Evolutionary conservation across 1,284 basidiomycete genomes (phyloP).

Genomic region (Ganoderma lucidum): DNA sequence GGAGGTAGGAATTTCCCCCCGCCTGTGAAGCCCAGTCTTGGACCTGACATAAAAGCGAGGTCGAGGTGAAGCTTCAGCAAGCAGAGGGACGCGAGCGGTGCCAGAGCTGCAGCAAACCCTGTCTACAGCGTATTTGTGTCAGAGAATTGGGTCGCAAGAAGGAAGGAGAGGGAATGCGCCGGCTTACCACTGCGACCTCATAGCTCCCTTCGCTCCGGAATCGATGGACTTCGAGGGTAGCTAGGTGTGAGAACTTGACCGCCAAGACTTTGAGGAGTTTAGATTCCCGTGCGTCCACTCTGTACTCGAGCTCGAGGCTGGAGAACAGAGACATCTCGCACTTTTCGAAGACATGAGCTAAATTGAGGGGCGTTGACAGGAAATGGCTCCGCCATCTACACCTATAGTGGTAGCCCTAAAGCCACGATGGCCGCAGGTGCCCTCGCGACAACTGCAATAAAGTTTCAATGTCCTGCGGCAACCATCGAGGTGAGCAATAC

Average conservation of each 20-base stretch:
- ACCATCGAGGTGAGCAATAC: background rate
- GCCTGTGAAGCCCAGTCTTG: background rate
- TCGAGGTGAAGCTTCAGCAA: background rate
- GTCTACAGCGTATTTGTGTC: background rate
- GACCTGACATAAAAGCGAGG: background rate
- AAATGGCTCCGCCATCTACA: background rate
- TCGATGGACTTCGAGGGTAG: background rate
- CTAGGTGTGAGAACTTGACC: background rate
- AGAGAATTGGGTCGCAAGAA: background rate
- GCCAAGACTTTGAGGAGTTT: background rate
- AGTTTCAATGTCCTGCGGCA: background rate
- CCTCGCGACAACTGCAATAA: background rate
- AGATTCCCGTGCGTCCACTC: background rate
- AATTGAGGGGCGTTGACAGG: background rate
- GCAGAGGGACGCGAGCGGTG: background rate
- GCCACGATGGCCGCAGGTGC: background rate
- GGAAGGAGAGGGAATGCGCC: background rate
- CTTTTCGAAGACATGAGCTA: background rate
- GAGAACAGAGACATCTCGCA: background rate
- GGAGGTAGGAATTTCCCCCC: background rate
- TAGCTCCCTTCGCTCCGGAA: background rate
- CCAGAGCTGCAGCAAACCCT: background rate
- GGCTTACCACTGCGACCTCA: background rate
- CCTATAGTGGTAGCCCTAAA: background rate
- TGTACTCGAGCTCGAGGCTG: slow-evolving; percentile 6